Evolutionary conservation across 352 stramenopile species (phyloP).

Genomic region (Phytophthora litchii): DNA sequence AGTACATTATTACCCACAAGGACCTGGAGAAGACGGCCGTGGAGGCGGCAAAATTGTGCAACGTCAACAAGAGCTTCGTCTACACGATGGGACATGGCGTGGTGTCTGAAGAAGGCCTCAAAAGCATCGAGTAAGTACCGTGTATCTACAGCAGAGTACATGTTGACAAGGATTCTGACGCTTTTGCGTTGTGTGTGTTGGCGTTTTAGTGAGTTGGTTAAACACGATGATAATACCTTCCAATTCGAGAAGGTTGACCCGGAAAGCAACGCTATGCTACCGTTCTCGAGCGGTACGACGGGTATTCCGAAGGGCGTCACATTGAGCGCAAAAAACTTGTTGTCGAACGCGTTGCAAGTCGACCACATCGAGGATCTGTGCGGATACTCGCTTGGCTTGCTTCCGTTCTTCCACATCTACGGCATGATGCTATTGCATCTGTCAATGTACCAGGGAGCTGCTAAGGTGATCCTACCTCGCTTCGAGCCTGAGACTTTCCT

Average conservation of each 20-base stretch:
- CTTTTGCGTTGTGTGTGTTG: constrained; percentile 23
- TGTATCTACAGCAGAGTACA: background rate
- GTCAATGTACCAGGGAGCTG: constrained; percentile 75
- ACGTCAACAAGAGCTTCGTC: constrained; percentile 41
- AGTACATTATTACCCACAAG: constrained; percentile 62
- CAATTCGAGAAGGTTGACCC: constrained; percentile 56
- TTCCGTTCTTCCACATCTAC: constrained; percentile 98
- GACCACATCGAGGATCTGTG: constrained; percentile 68
- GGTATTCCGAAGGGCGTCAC: constrained; percentile 84
- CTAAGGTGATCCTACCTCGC: constrained; percentile 85
- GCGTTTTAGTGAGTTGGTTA: constrained; percentile 38
- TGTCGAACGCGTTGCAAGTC: constrained; percentile 90
- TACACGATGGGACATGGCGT: constrained; percentile 54
- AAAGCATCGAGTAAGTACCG: constrained; percentile 56
- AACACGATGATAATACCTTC: constrained; percentile 38
- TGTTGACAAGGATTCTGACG: constrained; percentile 10
- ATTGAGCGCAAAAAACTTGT: constrained; percentile 89
- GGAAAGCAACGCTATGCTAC: constrained; percentile 62
- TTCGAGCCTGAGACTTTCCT: constrained; percentile 93
- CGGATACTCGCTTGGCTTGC: constrained; percentile 54
- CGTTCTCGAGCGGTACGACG: constrained; percentile 95
- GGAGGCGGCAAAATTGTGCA: constrained; percentile 39
- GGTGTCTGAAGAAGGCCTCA: constrained; percentile 34
- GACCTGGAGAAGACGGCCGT: constrained; percentile 51
- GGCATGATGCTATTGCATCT: constrained; percentile 86